These are phyloP conservation scores for Schizopora paradoxa DNA, from an alignment of 1,284 basidiomycete genomes.

Conservation along the genomic window DNA sequence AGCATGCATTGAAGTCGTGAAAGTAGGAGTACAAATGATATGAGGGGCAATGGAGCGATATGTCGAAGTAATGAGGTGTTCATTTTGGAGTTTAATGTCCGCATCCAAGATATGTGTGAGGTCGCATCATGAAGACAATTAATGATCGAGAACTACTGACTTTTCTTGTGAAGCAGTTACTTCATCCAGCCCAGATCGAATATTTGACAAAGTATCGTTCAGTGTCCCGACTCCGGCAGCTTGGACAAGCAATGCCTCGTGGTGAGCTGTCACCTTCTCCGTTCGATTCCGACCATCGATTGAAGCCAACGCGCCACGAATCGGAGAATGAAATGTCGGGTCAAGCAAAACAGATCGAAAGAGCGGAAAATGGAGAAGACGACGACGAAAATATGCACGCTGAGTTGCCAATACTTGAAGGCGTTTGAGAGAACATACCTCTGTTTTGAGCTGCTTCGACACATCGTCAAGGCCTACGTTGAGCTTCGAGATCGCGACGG, in stretches of 20 bases:
- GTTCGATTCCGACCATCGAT: neutral
- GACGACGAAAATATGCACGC: neutral
- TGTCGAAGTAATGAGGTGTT: too few species aligned
- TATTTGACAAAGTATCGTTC: conserved; percentile 55
- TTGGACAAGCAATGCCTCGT: conserved; percentile 68
- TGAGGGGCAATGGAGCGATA: too few species aligned
- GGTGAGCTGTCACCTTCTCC: conserved; percentile 61
- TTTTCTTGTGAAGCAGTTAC: conserved; percentile 70
- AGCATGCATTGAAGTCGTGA: too few species aligned
- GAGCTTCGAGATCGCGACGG: conserved; percentile 78
- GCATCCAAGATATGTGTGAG: too few species aligned
- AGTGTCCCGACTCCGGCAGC: conserved; percentile 62
- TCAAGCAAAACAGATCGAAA: neutral
- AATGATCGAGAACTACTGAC: too few species aligned
- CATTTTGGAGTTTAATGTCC: too few species aligned
- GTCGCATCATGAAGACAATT: too few species aligned
- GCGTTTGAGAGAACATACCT: conserved; percentile 48
- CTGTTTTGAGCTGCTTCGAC: conserved; percentile 76
- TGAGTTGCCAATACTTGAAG: neutral
- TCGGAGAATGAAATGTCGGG: neutral
- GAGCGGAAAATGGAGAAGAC: neutral
- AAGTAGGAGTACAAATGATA: too few species aligned
- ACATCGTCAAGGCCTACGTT: conserved; percentile 85
- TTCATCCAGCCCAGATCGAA: conserved; percentile 61
- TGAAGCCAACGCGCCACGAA: neutral